A percentile compares a stretch with the other conserved stretches of the same genome.
Conservation (phyloP, 148 eudicot species). For the Rhododendron simsii region DNA sequence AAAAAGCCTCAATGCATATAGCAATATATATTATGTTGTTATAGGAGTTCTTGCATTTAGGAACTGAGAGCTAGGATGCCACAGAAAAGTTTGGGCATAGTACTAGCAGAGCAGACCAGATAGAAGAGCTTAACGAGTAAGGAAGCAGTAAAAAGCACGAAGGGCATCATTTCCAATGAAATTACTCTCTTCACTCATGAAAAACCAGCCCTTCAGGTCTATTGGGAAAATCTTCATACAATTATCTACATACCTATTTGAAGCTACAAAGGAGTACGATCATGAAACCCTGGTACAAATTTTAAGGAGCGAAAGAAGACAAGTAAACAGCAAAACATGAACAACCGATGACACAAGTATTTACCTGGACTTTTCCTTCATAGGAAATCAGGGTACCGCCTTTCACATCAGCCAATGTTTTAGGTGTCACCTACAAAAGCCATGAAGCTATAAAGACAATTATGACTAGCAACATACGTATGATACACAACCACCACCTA, state of each 20-base stretch:
- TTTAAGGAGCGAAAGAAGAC: neutral
- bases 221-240: neutral
- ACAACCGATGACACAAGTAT: neutral
- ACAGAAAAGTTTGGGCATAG: neutral
- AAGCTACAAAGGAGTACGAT: neutral
- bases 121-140: neutral
- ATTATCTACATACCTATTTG: neutral
- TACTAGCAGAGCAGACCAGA: neutral
- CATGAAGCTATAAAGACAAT: conserved; percentile 14
- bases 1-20: neutral
- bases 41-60: neutral
- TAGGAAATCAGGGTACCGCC: conserved; percentile 97
- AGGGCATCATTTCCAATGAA: neutral
- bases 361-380: conserved; percentile 96
- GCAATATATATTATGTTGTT: neutral
- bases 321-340: neutral
- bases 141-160: neutral
- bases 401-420: conserved; percentile 98
- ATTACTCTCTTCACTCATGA: neutral
- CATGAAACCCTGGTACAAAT: neutral
- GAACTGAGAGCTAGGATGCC: neutral
- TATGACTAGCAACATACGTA: neutral
- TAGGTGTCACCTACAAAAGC: conserved; percentile 81
- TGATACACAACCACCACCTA: neutral
- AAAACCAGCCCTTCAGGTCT: neutral